A percentile compares a stretch with the other conserved stretches of the same genome.
These are phyloP conservation scores for Calendula officinalis DNA, from an alignment of 129 eudicot genomes.

Conservation along the genomic window DNA sequence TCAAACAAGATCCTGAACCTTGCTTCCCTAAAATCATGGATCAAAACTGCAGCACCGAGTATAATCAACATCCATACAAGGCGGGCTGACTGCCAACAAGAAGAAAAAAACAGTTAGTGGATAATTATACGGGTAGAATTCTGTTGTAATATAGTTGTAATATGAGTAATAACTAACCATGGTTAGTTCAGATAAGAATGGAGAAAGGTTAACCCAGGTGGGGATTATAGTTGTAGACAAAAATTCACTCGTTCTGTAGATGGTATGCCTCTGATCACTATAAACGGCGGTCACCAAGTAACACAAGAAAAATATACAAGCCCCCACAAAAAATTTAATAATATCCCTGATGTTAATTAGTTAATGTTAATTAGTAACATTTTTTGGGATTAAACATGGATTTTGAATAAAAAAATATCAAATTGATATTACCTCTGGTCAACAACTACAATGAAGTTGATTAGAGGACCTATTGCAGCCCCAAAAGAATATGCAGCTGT, in stretches of 20 bases:
- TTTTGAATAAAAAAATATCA: neutral
- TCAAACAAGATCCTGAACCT: neutral
- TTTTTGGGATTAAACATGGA: neutral
- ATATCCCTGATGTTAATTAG: neutral
- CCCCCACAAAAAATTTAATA: neutral
- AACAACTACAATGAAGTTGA: neutral
- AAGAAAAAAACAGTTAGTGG: neutral
- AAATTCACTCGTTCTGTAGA: neutral
- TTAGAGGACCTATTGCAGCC: conserved; percentile 4
- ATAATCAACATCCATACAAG: neutral
- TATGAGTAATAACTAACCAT: neutral
- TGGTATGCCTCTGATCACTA: neutral
- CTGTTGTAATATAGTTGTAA: neutral
- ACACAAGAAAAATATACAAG: neutral
- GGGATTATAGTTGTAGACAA: neutral
- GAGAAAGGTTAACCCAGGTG: neutral
- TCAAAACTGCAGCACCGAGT: neutral
- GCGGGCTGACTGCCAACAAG: neutral
- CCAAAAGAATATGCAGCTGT: neutral
- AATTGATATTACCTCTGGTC: neutral
- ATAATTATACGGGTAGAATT: neutral
- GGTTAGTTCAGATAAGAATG: neutral
- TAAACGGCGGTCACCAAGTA: neutral
- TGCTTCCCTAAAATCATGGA: neutral
- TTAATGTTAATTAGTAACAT: neutral